These are phyloP conservation scores for Zarea fungicola DNA, from an alignment of 2,329 filamentous ascomycete genomes.

Conservation along the genomic window DNA sequence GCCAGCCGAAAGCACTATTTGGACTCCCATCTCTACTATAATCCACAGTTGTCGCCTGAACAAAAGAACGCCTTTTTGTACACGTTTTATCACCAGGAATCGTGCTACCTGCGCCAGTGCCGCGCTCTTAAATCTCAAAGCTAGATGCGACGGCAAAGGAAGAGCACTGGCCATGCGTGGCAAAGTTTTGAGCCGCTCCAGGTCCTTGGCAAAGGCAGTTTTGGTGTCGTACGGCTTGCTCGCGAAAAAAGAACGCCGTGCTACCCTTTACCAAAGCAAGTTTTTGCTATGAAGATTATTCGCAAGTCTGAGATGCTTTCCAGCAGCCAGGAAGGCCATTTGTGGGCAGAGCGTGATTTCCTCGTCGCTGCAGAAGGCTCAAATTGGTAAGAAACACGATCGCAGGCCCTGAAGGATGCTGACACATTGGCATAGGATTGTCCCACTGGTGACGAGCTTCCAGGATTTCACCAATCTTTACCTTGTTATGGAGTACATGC, in stretches of 20 bases:
- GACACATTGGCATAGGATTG: constrained; percentile 56
- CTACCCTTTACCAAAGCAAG: constrained; percentile 37
- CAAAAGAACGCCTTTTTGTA: constrained; percentile 50
- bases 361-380: constrained; percentile 85
- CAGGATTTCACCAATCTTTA: constrained; percentile 82
- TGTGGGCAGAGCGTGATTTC: constrained; percentile 88
- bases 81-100: constrained; percentile 63
- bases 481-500: constrained; percentile 97
- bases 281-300: constrained; percentile 97
- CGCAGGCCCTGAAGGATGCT: not conserved
- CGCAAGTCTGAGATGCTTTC: constrained; percentile 89
- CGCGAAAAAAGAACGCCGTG: constrained; percentile 50
- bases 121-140: constrained; percentile 64
- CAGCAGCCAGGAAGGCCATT: constrained; percentile 85
- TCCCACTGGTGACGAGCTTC: constrained; percentile 82
- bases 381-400: constrained; percentile 51
- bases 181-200: constrained; percentile 69
- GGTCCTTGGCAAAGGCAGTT: constrained; percentile 86
- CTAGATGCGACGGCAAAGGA: constrained; percentile 17
- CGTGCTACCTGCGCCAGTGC: constrained; percentile 66
- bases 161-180: constrained; percentile 14
- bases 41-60: constrained; percentile 44
- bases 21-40: constrained; percentile 49
- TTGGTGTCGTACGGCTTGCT: constrained; percentile 85
- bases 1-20: constrained; percentile 28